Evolutionary conservation across 192 early-diverging fungal genomes (phyloP), one percentile per base, ranked within the genome.

Genomic region (Mortierella hygrophila): DNA sequence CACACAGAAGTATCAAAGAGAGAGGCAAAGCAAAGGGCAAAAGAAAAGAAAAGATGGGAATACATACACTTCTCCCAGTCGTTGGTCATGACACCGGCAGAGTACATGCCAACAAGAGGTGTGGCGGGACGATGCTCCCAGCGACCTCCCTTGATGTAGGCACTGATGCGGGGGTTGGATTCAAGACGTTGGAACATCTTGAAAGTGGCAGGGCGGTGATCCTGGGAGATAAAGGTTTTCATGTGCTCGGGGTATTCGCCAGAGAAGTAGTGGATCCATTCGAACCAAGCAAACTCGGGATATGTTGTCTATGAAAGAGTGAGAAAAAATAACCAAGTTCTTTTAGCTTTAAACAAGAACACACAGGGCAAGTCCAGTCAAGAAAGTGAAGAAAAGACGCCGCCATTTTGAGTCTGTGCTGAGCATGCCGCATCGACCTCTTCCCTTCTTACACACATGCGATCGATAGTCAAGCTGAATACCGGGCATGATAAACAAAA

Each of bases 101-200:
- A 81, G 57, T 80, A 80, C 29, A 85, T 38, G 18, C 74, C 71
- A 16, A 63, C 35, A 23, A 80, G 37, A n/a, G 78, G 70, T 8
- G 47, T 32, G 0, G 78, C 69, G 37, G 84, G 78, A 16, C 79
- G 84, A 46, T 74, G 46, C 41, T 86, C 65, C 84, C 84, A 86
- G 63, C 84, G 84, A 41, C 84, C 84, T 6, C 79, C 84, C 2
- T 80, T 71, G 38, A 81, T 81, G 44, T 86, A 86, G 49, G 84
- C 79, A 0, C 41, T 60, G 35, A 86, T 29, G 16, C 84, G 78
- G 23, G 84, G 79, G 65, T 86, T 80, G 47, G 42, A 42, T 6
- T 77, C 68, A 8, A 86, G 68, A 15, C 84, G 84, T 42, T 71
- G 42, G 52, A 74, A 86, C 20, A 86, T 42, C 72, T 81, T 86